These are phyloP conservation scores for Ceratobasidium papillatum DNA, from an alignment of 1,284 basidiomycete species.

Conservation along the genomic window DNA sequence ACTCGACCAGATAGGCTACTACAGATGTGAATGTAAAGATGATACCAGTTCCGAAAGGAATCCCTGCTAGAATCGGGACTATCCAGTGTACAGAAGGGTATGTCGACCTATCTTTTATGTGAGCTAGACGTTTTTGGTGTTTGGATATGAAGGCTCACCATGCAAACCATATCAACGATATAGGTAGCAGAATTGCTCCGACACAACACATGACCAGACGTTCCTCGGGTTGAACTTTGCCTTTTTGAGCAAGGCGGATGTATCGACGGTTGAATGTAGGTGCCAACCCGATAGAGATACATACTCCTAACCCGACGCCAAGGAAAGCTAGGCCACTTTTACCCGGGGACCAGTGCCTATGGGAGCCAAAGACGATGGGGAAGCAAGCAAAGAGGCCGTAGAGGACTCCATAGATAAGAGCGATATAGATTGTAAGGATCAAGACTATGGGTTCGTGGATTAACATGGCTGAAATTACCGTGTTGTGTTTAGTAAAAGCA, in stretches of 20 bases:
- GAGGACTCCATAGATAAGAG: constrained; percentile 69
- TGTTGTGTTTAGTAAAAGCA: too few relatives aligned
- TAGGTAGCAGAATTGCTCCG: constrained; percentile 63
- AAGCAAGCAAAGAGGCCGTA: constrained; percentile 68
- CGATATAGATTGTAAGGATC: constrained; percentile 70
- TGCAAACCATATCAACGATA: constrained; percentile 73
- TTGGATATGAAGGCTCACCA: constrained; percentile 47
- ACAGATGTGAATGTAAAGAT: constrained; percentile 52
- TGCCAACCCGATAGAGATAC: constrained; percentile 62
- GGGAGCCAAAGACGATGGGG: constrained; percentile 69
- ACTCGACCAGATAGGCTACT: constrained; percentile 30
- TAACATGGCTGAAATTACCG: constrained; percentile 58
- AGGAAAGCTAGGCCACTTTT: constrained; percentile 70
- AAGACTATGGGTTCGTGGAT: constrained; percentile 74
- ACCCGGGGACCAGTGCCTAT: constrained; percentile 67
- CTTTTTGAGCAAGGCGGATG: constrained; percentile 59
- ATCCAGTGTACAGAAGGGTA: constrained; percentile 59
- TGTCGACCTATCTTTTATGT: background rate
- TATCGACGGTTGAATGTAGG: constrained; percentile 65
- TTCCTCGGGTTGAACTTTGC: constrained; percentile 69
- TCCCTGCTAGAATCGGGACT: constrained; percentile 65
- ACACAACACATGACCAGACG: constrained; percentile 67
- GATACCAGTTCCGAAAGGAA: constrained; percentile 70
- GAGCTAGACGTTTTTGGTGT: too few relatives aligned
- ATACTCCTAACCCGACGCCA: constrained; percentile 68